These are phyloP conservation scores for Epichloe scottii DNA, from an alignment of 2,329 filamentous ascomycete genomes.

Conservation along the genomic window DNA sequence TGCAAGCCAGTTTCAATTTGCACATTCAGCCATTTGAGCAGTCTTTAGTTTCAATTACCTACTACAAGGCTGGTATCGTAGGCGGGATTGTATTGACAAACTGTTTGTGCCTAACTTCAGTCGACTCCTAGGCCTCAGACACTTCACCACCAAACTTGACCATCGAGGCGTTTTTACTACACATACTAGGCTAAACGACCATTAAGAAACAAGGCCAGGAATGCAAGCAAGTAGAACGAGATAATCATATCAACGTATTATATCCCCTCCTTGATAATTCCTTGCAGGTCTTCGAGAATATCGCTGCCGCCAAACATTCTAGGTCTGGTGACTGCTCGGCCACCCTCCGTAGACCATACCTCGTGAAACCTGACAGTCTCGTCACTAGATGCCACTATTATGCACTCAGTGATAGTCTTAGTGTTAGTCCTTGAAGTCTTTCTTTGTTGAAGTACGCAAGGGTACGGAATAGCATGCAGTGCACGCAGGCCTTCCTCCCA, in stretches of 20 bases:
- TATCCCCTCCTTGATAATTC: slow-evolving; percentile 61
- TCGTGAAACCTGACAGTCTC: slow-evolving; percentile 92
- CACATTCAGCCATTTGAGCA: too few relatives aligned
- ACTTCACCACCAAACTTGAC: background rate
- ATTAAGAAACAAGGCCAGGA: background rate
- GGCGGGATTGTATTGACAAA: background rate
- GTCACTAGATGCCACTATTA: slow-evolving; percentile 86
- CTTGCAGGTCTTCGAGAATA: slow-evolving; percentile 72
- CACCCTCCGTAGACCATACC: slow-evolving; percentile 63
- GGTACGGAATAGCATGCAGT: slow-evolving; percentile 79
- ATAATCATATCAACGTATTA: slow-evolving; percentile 48
- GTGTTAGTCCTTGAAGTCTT: slow-evolving; percentile 13
- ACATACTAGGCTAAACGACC: background rate
- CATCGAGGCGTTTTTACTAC: background rate
- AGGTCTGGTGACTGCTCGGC: slow-evolving; percentile 35
- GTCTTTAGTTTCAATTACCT: background rate
- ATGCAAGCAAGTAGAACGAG: background rate
- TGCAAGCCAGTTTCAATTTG: background rate
- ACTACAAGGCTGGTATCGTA: background rate
- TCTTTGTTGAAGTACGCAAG: slow-evolving; percentile 30
- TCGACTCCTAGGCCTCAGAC: background rate
- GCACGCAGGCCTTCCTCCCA: slow-evolving; percentile 72
- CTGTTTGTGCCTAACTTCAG: background rate
- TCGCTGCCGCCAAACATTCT: slow-evolving; percentile 69
- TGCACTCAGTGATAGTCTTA: slow-evolving; percentile 39